phyloP scores from a whole-genome alignment of 2,329 filamentous ascomycete genomes.

The Pseudogymnoascus sp. region DNA sequence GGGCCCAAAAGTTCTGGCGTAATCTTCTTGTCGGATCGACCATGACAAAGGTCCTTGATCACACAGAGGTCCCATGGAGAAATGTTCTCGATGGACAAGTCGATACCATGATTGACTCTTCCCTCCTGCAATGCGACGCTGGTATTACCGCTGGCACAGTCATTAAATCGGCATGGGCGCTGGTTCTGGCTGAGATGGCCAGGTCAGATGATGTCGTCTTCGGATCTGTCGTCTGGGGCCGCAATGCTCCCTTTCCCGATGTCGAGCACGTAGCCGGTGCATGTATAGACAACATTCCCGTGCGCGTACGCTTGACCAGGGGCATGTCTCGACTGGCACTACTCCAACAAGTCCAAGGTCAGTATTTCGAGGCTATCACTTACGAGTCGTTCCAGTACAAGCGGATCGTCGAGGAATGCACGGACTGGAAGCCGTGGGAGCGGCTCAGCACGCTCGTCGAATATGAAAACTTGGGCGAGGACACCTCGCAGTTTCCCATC shows the following conservation, averaged over 20 bases:
- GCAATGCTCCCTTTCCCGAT: constrained; percentile 29
- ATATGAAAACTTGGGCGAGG: too few relatives aligned
- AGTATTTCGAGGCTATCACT: constrained; percentile 38
- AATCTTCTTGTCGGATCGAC: not conserved
- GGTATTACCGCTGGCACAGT: not conserved
- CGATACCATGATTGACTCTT: too few relatives aligned
- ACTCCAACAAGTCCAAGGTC: constrained; percentile 37
- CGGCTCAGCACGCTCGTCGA: too few relatives aligned
- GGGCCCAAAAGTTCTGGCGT: not conserved
- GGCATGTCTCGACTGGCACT: constrained; percentile 30
- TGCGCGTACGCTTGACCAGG: constrained; percentile 28
- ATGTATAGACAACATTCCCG: constrained; percentile 33
- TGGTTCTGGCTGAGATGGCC: constrained; percentile 30
- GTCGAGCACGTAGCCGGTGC: constrained; percentile 34
- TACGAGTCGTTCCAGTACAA: constrained; percentile 7
- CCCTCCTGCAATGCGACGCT: not conserved
- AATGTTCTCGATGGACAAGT: not conserved
- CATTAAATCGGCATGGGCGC: constrained; percentile 27
- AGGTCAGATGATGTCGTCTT: constrained; percentile 31
- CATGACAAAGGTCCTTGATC: not conserved
- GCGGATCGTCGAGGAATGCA: too few relatives aligned
- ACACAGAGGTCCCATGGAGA: not conserved
- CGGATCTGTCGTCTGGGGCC: constrained; percentile 34
- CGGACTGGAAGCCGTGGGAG: too few relatives aligned
- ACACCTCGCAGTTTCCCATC: too few relatives aligned